Evolutionary conservation across 164 flowering plant species (phyloP).

Genomic region (Magnolia kwangsiensis): DNA sequence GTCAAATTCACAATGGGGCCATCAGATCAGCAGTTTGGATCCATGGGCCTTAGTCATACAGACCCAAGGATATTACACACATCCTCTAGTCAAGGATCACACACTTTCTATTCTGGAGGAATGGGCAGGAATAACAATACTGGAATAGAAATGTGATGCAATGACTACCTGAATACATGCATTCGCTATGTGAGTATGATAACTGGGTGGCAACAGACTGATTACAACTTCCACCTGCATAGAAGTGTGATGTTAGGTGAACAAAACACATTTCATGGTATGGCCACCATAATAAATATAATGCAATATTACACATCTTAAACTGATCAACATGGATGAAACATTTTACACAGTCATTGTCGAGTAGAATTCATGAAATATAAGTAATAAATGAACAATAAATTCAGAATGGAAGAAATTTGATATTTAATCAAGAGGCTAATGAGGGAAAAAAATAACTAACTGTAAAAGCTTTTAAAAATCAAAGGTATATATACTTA

Average conservation of each 20-base stretch:
- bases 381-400: background rate
- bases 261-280: background rate
- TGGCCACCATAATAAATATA: no score
- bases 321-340: no score
- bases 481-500: background rate
- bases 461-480: background rate
- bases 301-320: no score
- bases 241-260: slow-evolving; percentile 9
- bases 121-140: no score
- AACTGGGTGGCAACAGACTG: slow-evolving; percentile 83
- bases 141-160: no score
- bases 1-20: no score
- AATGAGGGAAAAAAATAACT: background rate
- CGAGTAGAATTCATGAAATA: background rate
- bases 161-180: slow-evolving; percentile 75
- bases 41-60: background rate
- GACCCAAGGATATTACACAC: background rate
- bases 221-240: slow-evolving; percentile 91
- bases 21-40: background rate
- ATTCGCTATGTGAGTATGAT: slow-evolving; percentile 64
- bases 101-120: no score
- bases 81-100: no score
- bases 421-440: background rate
- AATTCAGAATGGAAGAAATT: background rate
- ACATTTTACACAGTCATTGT: no score